Base-by-base conservation (phyloP, 129 eudicot genomes). In the Tagetes patula region DNA sequence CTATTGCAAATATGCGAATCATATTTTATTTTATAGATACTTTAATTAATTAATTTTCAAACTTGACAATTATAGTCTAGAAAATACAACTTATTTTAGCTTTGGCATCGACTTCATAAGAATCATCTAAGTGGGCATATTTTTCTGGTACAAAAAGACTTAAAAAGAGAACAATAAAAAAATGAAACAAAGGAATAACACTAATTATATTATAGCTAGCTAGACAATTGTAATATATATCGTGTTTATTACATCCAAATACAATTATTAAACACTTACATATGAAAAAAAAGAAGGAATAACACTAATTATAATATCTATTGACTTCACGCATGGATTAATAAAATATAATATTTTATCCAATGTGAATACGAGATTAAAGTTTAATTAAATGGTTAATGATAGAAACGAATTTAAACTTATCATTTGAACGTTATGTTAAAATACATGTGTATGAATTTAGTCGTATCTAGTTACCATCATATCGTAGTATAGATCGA, bases 121-220 rank as follows among this genome's bases (percentile, higher is more conserved):
- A 76, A 76, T 68, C 74, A 31, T 10, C 41, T 47, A 77, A 68
- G 81, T 77, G 81, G 75, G 75, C 63, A 77, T 77, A 77, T 77
- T 68, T 77, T 68, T 68, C 75, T 77, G 75, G 75, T 77, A 69
- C 63, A 48, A 39, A 76, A 67, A 56, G 31, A 76, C 75, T 68
- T 10, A 52, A 46, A 67, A 27, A 40, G 33, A 11, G 14, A 36
- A 47, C n/a, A n/a, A 56, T 42, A 33, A 67, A 27, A 42, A 72
- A 55, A 56, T 69, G 48, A 55, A 65, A 76, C 65, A 43, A 56
- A 68, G 47, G 69, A 76, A 67, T 43, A 36, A 69, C 45, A 45
- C 62, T 27, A 34, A 67, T 56, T 61, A 67, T 36, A 14, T 68
- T 20, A 20, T 20, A 20, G 27, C 27, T 20, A 20, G 27, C 27